Evolutionary conservation across 345 rosid species (phyloP).

Genomic region (Bretschneidera sinensis): DNA sequence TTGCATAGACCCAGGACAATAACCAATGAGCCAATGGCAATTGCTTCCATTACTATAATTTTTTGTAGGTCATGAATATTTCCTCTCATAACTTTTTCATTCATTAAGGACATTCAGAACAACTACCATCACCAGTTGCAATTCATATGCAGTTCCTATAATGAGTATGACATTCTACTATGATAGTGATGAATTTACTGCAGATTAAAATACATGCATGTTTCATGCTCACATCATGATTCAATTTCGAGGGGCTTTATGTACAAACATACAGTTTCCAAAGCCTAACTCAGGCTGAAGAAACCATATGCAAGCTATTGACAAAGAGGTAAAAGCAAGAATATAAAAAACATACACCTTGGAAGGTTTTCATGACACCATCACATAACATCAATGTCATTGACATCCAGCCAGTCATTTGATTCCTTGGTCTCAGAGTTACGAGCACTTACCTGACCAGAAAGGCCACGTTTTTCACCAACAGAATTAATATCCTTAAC

Average conservation of each 20-base stretch:
- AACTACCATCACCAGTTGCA: too few relatives aligned
- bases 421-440: slow-evolving; percentile 50
- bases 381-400: slow-evolving; percentile 46
- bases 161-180: too few relatives aligned
- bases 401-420: slow-evolving; percentile 65
- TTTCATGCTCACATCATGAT: not conserved
- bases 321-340: slow-evolving; percentile 17
- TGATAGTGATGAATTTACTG: not conserved
- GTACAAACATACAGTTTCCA: slow-evolving; percentile 38
- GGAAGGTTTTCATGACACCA: not conserved
- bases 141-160: too few relatives aligned
- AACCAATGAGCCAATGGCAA: too few relatives aligned
- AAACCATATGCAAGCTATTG: slow-evolving; percentile 28
- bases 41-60: too few relatives aligned
- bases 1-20: too few relatives aligned
- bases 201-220: not conserved
- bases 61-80: too few relatives aligned
- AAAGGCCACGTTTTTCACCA: slow-evolving; percentile 22
- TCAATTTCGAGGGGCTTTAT: slow-evolving; percentile 18
- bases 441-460: slow-evolving; percentile 38
- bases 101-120: too few relatives aligned
- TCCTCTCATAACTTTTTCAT: too few relatives aligned
- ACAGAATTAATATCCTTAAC: slow-evolving; percentile 38
- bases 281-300: slow-evolving; percentile 19
- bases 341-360: slow-evolving; percentile 13